Evolutionary conservation across 371 early-diverging fungal genomes (phyloP).

Genomic region (Synchytrium microbalum): DNA sequence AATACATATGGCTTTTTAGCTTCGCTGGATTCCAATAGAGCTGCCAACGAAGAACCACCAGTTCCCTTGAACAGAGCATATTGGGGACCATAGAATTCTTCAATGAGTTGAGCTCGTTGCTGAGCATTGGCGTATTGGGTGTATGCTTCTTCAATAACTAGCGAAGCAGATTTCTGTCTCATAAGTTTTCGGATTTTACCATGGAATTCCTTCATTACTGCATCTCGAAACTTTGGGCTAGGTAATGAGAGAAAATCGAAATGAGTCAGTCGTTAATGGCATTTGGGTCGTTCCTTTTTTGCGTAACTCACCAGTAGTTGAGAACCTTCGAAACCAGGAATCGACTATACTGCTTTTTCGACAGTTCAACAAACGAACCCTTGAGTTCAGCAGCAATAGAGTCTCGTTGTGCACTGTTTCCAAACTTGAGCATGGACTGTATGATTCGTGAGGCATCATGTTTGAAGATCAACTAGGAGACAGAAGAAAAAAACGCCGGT

Average conservation of each 20-base stretch:
- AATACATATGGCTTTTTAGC: constrained; percentile 69
- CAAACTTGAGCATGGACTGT: constrained; percentile 86
- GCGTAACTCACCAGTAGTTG: constrained; percentile 59
- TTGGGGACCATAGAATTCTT: constrained; percentile 92
- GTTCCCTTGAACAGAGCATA: constrained; percentile 70
- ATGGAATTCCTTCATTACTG: constrained; percentile 72
- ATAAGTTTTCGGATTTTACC: constrained; percentile 69
- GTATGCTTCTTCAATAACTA: constrained; percentile 80
- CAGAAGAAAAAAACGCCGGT: not conserved
- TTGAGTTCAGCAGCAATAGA: constrained; percentile 73
- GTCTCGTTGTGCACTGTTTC: constrained; percentile 66
- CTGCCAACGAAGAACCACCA: constrained; percentile 16
- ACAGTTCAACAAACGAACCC: constrained; percentile 63
- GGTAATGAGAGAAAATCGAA: constrained; percentile 4
- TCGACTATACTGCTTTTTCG: constrained; percentile 78
- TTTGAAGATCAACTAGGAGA: constrained; percentile 71
- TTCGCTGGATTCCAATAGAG: constrained; percentile 57
- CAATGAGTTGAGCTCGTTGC: constrained; percentile 67
- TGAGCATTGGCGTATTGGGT: constrained; percentile 66
- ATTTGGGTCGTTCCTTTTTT: constrained; percentile 9
- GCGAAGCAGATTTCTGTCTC: constrained; percentile 68
- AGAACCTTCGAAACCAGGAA: constrained; percentile 82
- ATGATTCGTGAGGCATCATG: constrained; percentile 92
- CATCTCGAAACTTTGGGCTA: constrained; percentile 61
- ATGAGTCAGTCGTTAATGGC: not conserved